A percentile compares a stretch with the other conserved stretches of the same genome.
Evolutionary conservation across 2,329 filamentous ascomycete genomes (phyloP).

Genomic region (Exophiala sideris): DNA sequence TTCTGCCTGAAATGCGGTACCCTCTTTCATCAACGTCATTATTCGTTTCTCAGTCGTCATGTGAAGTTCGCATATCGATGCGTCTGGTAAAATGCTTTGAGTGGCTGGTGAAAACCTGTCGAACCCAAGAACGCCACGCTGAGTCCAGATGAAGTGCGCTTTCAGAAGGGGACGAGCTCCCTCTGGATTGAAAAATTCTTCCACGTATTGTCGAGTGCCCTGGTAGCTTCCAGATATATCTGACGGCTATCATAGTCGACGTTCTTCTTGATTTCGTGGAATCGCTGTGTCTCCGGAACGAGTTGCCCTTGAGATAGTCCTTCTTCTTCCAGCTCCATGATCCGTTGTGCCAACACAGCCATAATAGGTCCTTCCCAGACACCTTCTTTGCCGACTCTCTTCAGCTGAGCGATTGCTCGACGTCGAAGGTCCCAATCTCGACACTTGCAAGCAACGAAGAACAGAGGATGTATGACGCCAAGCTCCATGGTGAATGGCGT

Average conservation of each 20-base stretch:
- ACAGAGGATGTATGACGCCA: constrained; percentile 34
- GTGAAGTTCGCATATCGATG: neutral
- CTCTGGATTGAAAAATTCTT: constrained; percentile 25
- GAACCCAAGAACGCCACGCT: constrained; percentile 6
- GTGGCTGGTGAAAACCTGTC: neutral
- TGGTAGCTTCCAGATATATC: constrained; percentile 24
- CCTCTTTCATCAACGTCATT: neutral
- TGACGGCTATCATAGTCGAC: constrained; percentile 29
- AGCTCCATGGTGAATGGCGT: constrained; percentile 32
- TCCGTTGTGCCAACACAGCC: constrained; percentile 30
- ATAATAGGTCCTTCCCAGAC: constrained; percentile 36
- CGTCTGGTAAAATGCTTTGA: too few relatives aligned
- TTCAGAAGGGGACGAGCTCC: constrained; percentile 26
- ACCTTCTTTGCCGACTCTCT: constrained; percentile 35
- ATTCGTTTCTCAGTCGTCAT: neutral
- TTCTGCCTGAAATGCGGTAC: neutral
- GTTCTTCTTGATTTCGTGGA: constrained; percentile 29
- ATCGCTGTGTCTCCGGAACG: constrained; percentile 27
- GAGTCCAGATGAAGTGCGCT: neutral
- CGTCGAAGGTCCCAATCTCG: constrained; percentile 28
- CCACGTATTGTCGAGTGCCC: constrained; percentile 22
- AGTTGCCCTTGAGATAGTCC: constrained; percentile 17
- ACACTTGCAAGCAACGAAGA: constrained; percentile 35
- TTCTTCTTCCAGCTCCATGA: constrained; percentile 30
- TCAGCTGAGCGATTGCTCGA: constrained; percentile 32